A percentile compares a stretch with the other conserved stretches of the same genome.
Conservation (phyloP, 2,329 filamentous ascomycete genomes). For the Ophiocordyceps camponoti-leonardi region DNA sequence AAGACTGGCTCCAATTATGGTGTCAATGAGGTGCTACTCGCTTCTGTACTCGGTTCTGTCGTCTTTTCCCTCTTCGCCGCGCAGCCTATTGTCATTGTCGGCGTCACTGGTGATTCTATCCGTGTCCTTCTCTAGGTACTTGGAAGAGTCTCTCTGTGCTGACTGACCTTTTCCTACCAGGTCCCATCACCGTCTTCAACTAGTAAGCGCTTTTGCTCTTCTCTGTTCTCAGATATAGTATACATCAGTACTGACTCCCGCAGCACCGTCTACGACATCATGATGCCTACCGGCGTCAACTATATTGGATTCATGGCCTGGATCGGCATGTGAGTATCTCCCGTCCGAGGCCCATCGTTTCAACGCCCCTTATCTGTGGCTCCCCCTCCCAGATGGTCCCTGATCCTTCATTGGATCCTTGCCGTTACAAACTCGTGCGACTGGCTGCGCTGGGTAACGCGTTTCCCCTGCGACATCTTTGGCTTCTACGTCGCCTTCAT, state of each 20-base stretch:
- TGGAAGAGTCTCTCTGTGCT: too few species aligned
- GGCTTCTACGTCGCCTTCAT: conserved; percentile 89
- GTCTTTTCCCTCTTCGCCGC: conserved; percentile 68
- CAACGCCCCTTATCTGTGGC: not conserved
- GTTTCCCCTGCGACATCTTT: conserved; percentile 87
- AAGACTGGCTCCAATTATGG: conserved; percentile 74
- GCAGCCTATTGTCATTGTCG: conserved; percentile 79
- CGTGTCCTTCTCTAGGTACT: not conserved
- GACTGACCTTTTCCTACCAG: too few species aligned
- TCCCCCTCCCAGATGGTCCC: conserved; percentile 44
- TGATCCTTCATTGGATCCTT: conserved; percentile 71
- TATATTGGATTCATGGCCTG: conserved; percentile 86
- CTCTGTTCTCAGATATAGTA: too few species aligned
- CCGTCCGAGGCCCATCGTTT: too few species aligned
- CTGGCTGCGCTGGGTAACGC: conserved; percentile 71
- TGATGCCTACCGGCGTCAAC: conserved; percentile 57
- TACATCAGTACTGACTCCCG: not conserved
- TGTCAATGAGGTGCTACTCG: conserved; percentile 78
- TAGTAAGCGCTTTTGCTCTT: conserved; percentile 34
- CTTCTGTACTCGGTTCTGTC: conserved; percentile 66
- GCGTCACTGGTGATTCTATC: conserved; percentile 48
- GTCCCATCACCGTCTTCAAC: conserved; percentile 87
- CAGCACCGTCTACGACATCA: conserved; percentile 76
- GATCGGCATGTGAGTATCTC: conserved; percentile 51
- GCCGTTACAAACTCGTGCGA: conserved; percentile 80